A percentile compares a stretch with the other conserved stretches of the same genome.
phyloP scores from a whole-genome alignment of 164 flowering plant species.

The Nymphaea colorata region DNA sequence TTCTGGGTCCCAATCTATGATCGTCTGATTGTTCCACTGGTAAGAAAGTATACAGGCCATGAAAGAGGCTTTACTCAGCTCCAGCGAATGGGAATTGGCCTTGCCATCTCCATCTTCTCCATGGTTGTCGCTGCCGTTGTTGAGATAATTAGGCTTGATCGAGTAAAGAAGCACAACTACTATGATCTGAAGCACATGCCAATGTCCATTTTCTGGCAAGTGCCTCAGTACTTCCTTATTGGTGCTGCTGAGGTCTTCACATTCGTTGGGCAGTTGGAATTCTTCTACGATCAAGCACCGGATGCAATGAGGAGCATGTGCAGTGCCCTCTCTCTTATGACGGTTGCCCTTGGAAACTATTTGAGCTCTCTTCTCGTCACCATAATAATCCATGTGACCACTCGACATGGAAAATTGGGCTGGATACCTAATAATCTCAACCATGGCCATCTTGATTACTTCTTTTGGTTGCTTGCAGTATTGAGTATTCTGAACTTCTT shows the following conservation, averaged over 20 bases:
- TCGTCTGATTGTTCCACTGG: slow-evolving; percentile 15
- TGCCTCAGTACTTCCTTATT: slow-evolving; percentile 40
- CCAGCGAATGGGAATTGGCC: slow-evolving; percentile 35
- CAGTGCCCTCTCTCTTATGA: slow-evolving; percentile 31
- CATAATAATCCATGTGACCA: slow-evolving; percentile 9
- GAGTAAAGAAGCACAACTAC: slow-evolving; percentile 19
- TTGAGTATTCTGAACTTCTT: slow-evolving; percentile 26
- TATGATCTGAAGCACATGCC: slow-evolving; percentile 18
- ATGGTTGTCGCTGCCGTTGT: slow-evolving; percentile 24
- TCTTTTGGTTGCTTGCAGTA: slow-evolving; percentile 31
- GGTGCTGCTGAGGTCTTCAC: slow-evolving; percentile 46
- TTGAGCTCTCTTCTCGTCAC: slow-evolving; percentile 16
- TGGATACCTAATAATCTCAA: slow-evolving; percentile 49
- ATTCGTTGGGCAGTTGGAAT: slow-evolving; percentile 39
- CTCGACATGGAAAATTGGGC: slow-evolving; percentile 25
- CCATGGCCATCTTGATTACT: slow-evolving; percentile 34
- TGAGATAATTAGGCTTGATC: slow-evolving; percentile 20
- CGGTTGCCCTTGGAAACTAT: slow-evolving; percentile 32
- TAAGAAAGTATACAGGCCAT: slow-evolving; percentile 16
- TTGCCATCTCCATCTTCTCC: slow-evolving; percentile 22
- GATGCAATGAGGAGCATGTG: slow-evolving; percentile 47
- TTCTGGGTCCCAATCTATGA: slow-evolving; percentile 29
- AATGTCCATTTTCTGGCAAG: slow-evolving; percentile 33
- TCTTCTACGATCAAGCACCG: slow-evolving; percentile 44
- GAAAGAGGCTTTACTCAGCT: slow-evolving; percentile 27